Base-by-base conservation (phyloP, 2,329 filamentous ascomycete genomes). In the Cladophialophora exuberans region DNA sequence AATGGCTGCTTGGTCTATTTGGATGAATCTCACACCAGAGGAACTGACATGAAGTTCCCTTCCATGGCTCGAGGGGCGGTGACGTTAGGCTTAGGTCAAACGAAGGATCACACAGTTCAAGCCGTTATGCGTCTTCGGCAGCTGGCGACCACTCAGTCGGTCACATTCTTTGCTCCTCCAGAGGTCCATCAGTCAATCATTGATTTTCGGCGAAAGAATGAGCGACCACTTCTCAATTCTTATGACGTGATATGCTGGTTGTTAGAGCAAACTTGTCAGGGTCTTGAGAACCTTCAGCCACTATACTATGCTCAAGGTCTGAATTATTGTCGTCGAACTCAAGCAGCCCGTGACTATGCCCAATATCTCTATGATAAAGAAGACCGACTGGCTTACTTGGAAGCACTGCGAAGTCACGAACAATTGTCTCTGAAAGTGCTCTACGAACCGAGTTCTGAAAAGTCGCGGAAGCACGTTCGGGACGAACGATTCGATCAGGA, bases 111-210 rank as follows among this genome's bases (percentile, higher is more conserved):
- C 11, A 66, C 90, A 0, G 82, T 85, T 0, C 87, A 91, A 78
- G 85, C 84, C 0, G 87, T 85, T 52, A 88, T 87, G 83, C 70
- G 87, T 17, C 83, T 90, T 79, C 70, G 87, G 6, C 81, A 85
- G 54, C 75, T 91, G 0, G 87, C 85, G 0, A 71, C 82, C 3
- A 86, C 85, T 0, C 87, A 91, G 61, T 83, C 82, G 0, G 78
- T 90, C 0, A 72, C 81, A 0, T 88, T 89, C 45, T 82, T 78
- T 48, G 69, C 84, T 1, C 77, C 83, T 0, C 64, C 73, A 1
- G 87, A 90, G 53, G 83, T 89, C 3, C 70, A 79, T 6, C 69
- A 64, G 0, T 82, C 81, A 54, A 84, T 88, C 11, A 55, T 67
- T 0, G 61, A 70, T 2, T 45, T 64, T 1, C 57, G 33, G n/a